A percentile compares a stretch with the other conserved stretches of the same genome.
These are phyloP conservation scores for Fraxinus americana DNA, from an alignment of 257 asterid genomes.

Conservation along the genomic window DNA sequence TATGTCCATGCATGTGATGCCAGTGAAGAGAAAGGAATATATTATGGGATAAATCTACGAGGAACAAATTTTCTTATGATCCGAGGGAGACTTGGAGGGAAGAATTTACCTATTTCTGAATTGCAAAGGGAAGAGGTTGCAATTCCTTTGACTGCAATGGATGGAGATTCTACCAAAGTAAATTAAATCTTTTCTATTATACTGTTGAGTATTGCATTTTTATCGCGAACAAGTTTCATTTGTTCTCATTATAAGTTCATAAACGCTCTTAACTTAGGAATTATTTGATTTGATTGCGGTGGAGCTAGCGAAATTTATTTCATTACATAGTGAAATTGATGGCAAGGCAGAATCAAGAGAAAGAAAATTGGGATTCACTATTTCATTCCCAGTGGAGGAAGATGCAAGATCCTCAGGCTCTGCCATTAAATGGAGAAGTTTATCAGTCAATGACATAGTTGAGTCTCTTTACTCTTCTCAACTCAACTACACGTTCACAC, in stretches of 20 bases:
- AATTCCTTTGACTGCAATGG: constrained; percentile 43
- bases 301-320: constrained; percentile 64
- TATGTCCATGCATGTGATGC: background rate
- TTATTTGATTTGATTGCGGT: constrained; percentile 55
- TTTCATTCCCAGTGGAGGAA: constrained; percentile 56
- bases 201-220: background rate
- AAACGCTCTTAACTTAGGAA: constrained; percentile 43
- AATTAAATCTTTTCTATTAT: background rate
- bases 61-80: constrained; percentile 56
- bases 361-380: constrained; percentile 57
- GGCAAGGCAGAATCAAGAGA: constrained; percentile 24
- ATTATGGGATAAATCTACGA: constrained; percentile 67
- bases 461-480: constrained; percentile 28
- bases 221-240: background rate
- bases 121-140: constrained; percentile 48
- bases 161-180: constrained; percentile 47
- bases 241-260: constrained; percentile 6
- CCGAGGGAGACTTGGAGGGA: constrained; percentile 63
- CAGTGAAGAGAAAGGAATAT: constrained; percentile 69
- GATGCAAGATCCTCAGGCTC: constrained; percentile 39
- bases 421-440: constrained; percentile 48
- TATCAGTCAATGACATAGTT: constrained; percentile 50
- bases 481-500: background rate
- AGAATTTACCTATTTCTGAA: constrained; percentile 53
- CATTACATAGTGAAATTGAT: constrained; percentile 34